Base-by-base conservation (phyloP, 208 protist genomes). In the Endotrypanum monterogeii region DNA sequence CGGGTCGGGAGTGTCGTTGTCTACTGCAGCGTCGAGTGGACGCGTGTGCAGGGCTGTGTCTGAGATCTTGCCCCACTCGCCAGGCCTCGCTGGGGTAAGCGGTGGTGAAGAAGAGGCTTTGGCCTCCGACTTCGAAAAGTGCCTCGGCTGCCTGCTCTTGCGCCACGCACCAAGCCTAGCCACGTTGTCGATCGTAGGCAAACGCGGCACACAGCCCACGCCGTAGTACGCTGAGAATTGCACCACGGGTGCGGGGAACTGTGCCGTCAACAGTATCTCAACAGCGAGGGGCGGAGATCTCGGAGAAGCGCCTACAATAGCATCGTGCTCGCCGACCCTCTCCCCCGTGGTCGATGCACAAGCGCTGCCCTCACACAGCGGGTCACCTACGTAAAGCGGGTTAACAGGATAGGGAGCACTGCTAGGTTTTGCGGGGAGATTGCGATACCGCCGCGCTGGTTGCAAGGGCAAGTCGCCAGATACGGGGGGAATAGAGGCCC, bases 211-310 rank as follows among this genome's bases (percentile, higher is more conserved):
- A 63, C 91, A 96, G 50, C 86, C 76, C 9, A 89, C 71, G 23
- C 91, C 91, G 81, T 88, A 82, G 41, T 82, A 80, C 12, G 55
- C 71, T 3, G 79, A 55, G 71, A 96, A 96, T 18, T 74, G 48
- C 30, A 86, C 41, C 2, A 94, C 81, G 12, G 92, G 85, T 0
- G 70, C 70, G 12, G 92, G 92, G 61, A 87, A 88, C 74, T 94
- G 88, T 2, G 86, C 80, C 50, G 76, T 67, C 20, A 80, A 76
- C 1, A 65, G 46, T 14, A 48, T 61, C 56, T 76, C 76, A 8
- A 56, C 70, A 1, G 18, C 71, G 25, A 51, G 75, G 20, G 57
- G 0, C 63, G 55, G 55, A n/a, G 71, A 25, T 16, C 25, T n/a
- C 48, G 46, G 63, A 14, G 51, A 35, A 25, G 54, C 41, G 76